phyloP scores from a whole-genome alignment of 192 early-diverging fungal genomes.

The Gamsiella multidivaricata region DNA sequence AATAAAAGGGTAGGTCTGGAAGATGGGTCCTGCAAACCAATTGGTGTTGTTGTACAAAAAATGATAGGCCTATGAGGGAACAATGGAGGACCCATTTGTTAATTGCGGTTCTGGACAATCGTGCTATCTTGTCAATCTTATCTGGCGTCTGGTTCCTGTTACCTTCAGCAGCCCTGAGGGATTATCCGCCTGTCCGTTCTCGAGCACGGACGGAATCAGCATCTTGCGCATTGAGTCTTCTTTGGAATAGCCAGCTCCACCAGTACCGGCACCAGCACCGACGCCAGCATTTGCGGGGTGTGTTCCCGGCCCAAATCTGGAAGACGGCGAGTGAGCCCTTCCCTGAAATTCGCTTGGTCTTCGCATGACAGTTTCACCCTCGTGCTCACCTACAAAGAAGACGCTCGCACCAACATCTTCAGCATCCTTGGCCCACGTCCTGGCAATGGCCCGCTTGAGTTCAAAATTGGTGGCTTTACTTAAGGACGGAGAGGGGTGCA shows the following conservation, averaged over 20 bases:
- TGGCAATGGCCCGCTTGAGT: conserved; percentile 39
- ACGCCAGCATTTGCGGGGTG: background rate
- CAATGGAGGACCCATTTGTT: no score
- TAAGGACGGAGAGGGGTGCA: conserved; percentile 41
- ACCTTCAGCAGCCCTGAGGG: conserved; percentile 46
- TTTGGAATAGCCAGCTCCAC: conserved; percentile 11
- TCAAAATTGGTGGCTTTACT: conserved; percentile 38
- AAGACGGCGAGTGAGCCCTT: conserved; percentile 23
- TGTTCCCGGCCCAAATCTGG: conserved; percentile 18
- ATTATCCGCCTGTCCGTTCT: conserved; percentile 42
- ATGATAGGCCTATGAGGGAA: conserved; percentile 24
- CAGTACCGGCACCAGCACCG: background rate
- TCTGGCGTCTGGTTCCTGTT: background rate
- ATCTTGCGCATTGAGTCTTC: conserved; percentile 47
- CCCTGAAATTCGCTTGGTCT: conserved; percentile 46
- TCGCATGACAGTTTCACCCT: conserved; percentile 46
- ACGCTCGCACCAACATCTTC: conserved; percentile 42
- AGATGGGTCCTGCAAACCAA: conserved; percentile 42
- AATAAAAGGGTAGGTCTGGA: conserved; percentile 39
- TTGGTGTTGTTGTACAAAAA: conserved; percentile 53
- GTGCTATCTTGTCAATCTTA: no score
- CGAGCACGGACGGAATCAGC: conserved; percentile 42
- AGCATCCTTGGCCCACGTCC: conserved; percentile 51
- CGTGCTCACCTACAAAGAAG: conserved; percentile 50
- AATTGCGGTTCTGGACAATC: no score